These are phyloP conservation scores for Gilbertella persicaria DNA, from an alignment of 371 early-diverging fungal species.

Conservation along the genomic window DNA sequence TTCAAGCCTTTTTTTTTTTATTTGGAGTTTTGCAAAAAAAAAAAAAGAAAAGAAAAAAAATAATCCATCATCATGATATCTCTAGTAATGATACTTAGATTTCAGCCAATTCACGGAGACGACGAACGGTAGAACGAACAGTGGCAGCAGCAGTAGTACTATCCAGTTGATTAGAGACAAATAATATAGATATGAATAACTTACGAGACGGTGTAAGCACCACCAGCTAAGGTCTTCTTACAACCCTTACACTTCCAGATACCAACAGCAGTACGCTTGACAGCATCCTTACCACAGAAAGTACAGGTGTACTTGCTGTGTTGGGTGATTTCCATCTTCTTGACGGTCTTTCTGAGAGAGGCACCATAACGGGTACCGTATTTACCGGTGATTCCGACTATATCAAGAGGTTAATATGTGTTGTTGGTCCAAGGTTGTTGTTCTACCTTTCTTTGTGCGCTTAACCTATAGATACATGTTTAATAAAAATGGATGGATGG, in stretches of 20 bases:
- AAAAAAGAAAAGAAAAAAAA: too few species aligned
- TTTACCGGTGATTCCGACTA: conserved; percentile 99
- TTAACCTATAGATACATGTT: conserved; percentile 69
- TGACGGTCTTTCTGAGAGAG: conserved; percentile 99
- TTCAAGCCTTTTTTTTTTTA: too few species aligned
- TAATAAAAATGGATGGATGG: conserved; percentile 11
- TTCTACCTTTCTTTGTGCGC: conserved; percentile 99
- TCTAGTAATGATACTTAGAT: too few species aligned
- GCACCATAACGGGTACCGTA: conserved; percentile 99
- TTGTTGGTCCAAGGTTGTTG: conserved; percentile 97
- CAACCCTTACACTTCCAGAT: conserved; percentile 99
- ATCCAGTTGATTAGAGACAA: too few species aligned
- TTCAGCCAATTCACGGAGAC: conserved; percentile 96
- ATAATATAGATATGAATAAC: conserved; percentile 47
- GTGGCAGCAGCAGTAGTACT: conserved; percentile 92
- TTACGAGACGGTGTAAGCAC: conserved; percentile 96
- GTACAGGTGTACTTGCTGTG: conserved; percentile 99
- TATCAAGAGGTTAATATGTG: conserved; percentile 93
- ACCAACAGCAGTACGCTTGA: conserved; percentile 97
- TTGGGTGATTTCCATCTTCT: conserved; percentile 99
- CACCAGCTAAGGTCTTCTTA: conserved; percentile 97
- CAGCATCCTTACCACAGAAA: conserved; percentile 99
- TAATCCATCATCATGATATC: too few species aligned
- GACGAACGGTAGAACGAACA: conserved; percentile 93
- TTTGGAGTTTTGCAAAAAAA: too few species aligned